Evolutionary conservation across 2,329 filamentous ascomycete species (phyloP).

Genomic region (Cordyceps tenuipes): DNA sequence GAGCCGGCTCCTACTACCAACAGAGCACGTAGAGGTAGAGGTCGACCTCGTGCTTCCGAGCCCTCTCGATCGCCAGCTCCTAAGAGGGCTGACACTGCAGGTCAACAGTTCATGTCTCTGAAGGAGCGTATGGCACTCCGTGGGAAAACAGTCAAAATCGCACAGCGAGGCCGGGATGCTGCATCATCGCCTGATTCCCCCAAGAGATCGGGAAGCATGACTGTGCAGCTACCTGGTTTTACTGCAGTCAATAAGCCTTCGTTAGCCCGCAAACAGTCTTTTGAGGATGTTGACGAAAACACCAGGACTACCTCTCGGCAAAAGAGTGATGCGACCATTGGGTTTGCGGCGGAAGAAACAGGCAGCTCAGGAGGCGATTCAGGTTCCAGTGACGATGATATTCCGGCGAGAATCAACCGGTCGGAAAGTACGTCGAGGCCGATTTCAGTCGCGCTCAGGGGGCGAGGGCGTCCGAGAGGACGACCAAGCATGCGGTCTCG

Average conservation of each 20-base stretch:
- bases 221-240: conserved; percentile 4
- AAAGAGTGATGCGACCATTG: background rate
- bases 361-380: background rate
- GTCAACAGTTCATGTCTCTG: conserved; percentile 42
- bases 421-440: background rate
- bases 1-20: background rate
- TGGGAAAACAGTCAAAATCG: conserved; percentile 47
- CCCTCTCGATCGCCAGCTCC: background rate
- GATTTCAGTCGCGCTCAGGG: background rate
- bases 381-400: conserved; percentile 14
- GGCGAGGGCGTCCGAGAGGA: conserved; percentile 19
- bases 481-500: conserved; percentile 9
- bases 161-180: conserved; percentile 23
- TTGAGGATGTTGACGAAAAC: background rate
- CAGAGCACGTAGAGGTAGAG: conserved; percentile 15
- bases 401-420: conserved; percentile 10
- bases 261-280: background rate
- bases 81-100: conserved; percentile 12
- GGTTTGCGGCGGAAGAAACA: background rate
- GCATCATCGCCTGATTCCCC: background rate
- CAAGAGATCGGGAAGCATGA: background rate
- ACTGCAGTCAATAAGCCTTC: background rate
- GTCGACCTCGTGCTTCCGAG: conserved; percentile 20
- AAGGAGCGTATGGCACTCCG: conserved; percentile 46
- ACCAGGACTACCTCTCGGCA: background rate